A percentile compares a stretch with the other conserved stretches of the same genome.
Evolutionary conservation across 2,329 filamentous ascomycete species (phyloP).

Genomic region (Phialophora tarda): DNA sequence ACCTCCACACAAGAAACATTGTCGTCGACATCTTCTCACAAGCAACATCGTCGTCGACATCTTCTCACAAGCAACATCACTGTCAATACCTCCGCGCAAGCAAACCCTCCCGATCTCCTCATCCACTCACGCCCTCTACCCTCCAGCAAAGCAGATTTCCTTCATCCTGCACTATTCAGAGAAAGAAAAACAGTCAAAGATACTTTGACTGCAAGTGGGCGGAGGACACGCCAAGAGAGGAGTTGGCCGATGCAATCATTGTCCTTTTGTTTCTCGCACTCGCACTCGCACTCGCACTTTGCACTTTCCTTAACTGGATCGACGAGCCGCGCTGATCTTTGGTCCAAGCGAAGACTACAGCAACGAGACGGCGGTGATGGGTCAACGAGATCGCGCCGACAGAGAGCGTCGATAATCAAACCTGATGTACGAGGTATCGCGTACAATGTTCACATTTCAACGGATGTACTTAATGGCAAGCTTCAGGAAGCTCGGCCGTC

Average conservation of each 20-base stretch:
- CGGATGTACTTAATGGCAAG: neutral
- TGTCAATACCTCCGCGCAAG: too few relatives aligned
- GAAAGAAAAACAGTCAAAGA: neutral
- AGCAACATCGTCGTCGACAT: too few relatives aligned
- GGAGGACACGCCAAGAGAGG: neutral
- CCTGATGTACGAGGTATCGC: too few relatives aligned
- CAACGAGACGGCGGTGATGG: too few relatives aligned
- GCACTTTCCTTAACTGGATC: neutral
- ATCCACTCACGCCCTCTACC: too few relatives aligned
- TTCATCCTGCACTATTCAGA: neutral
- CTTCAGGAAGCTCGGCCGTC: neutral
- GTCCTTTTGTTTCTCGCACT: neutral
- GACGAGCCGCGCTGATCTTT: too few relatives aligned
- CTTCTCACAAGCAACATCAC: too few relatives aligned
- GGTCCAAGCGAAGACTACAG: neutral
- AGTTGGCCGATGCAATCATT: neutral
- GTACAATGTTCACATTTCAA: neutral
- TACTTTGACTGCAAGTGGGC: neutral
- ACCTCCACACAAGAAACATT: too few relatives aligned
- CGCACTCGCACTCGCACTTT: neutral
- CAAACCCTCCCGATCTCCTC: too few relatives aligned
- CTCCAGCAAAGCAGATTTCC: neutral
- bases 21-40: too few relatives aligned
- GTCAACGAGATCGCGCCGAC: too few relatives aligned
- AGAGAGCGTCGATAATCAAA: too few relatives aligned